These are phyloP conservation scores for Aspergillus persii DNA, from an alignment of 2,329 filamentous ascomycete genomes.

Conservation along the genomic window DNA sequence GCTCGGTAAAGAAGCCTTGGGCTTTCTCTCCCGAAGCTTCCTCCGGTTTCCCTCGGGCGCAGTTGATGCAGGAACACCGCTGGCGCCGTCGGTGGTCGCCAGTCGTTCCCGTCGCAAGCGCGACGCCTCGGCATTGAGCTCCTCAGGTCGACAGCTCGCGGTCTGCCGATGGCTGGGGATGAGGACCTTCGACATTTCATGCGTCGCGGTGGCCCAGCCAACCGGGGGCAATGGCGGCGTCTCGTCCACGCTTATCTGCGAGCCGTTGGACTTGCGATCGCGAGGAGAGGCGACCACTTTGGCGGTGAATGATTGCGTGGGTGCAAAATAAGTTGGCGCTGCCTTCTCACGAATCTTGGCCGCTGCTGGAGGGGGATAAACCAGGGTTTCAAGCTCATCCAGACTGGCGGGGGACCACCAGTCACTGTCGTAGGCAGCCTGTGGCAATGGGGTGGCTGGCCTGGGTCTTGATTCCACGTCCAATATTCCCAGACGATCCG, in stretches of 20 bases:
- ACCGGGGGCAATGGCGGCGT: slow-evolving; percentile 77
- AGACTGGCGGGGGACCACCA: slow-evolving; percentile 71
- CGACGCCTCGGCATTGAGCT: slow-evolving; percentile 69
- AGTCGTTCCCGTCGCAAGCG: slow-evolving; percentile 64
- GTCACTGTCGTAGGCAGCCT: slow-evolving; percentile 58
- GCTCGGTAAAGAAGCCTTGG: slow-evolving; percentile 43
- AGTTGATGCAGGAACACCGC: slow-evolving; percentile 28
- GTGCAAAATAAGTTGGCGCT: slow-evolving; percentile 74
- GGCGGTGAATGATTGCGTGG: slow-evolving; percentile 82
- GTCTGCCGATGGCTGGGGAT: slow-evolving; percentile 75
- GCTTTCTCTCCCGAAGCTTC: slow-evolving; percentile 71
- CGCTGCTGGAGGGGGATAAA: slow-evolving; percentile 51
- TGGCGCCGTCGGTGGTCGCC: slow-evolving; percentile 47
- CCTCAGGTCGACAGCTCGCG: slow-evolving; percentile 72
- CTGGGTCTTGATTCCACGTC: slow-evolving; percentile 9
- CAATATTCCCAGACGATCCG: slow-evolving; percentile 37
- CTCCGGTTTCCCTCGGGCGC: slow-evolving; percentile 58
- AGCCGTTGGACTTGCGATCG: slow-evolving; percentile 41
- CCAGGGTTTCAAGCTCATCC: slow-evolving; percentile 65
- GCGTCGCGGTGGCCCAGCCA: slow-evolving; percentile 78
- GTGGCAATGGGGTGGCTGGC: slow-evolving; percentile 7
- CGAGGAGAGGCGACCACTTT: slow-evolving; percentile 70
- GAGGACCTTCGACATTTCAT: slow-evolving; percentile 77
- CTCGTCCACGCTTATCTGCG: slow-evolving; percentile 46
- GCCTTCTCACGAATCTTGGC: slow-evolving; percentile 57